These are phyloP conservation scores for Peronosclerospora sorghi DNA, from an alignment of 352 stramenopile species.

Conservation along the genomic window DNA sequence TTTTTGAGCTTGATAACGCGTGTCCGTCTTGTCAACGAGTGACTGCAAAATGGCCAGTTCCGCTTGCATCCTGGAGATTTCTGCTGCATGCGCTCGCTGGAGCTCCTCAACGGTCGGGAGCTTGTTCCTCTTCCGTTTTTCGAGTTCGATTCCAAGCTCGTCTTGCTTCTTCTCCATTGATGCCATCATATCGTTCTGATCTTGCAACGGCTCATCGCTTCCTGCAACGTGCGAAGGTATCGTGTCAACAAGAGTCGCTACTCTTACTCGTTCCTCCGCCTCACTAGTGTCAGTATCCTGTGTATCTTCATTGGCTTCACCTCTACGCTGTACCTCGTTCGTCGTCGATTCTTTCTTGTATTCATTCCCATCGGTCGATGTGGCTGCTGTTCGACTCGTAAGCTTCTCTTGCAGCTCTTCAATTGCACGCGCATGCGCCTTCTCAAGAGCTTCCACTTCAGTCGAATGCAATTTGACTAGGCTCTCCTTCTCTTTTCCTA, in stretches of 20 bases:
- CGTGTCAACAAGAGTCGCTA: constrained; percentile 3
- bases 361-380: not conserved
- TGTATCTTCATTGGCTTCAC: no score
- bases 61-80: not conserved
- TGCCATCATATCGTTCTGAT: constrained; percentile 2
- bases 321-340: constrained; percentile 7
- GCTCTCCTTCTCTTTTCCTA: constrained; percentile 9
- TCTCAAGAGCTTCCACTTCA: constrained; percentile 13
- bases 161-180: constrained; percentile 11
- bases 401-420: constrained; percentile 11
- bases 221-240: constrained; percentile 6
- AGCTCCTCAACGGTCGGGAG: constrained; percentile 1
- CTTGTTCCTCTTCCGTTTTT: constrained; percentile 7
- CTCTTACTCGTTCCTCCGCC: constrained; percentile 1
- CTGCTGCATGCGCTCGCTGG: constrained; percentile 3
- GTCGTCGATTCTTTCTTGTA: not conserved
- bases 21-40: constrained; percentile 6
- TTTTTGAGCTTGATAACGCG: constrained; percentile 5
- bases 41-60: constrained; percentile 5
- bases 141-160: constrained; percentile 7
- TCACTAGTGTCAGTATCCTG: not conserved
- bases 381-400: not conserved
- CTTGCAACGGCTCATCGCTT: not conserved
- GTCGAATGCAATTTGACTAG: constrained; percentile 1
- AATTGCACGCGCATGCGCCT: constrained; percentile 5